Conservation (phyloP, 83 land plant species). For the Thuja plicata region DNA sequence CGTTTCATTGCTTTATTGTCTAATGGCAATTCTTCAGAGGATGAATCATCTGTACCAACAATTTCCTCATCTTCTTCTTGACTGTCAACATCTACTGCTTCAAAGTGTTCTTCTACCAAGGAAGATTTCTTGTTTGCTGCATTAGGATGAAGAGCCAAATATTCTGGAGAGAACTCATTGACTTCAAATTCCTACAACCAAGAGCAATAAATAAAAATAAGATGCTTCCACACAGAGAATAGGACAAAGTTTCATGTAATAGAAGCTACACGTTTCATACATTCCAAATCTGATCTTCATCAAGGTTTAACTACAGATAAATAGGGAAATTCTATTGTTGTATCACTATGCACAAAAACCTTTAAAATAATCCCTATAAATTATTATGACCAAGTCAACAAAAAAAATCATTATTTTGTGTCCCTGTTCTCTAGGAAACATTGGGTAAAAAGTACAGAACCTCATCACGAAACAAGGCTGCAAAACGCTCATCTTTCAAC, state of each 20-base stretch:
- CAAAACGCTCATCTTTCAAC: conserved; percentile 82
- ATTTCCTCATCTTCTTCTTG: conserved; percentile 28
- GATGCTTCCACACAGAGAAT: not conserved
- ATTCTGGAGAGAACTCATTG: conserved; percentile 74
- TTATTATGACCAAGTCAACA: not conserved
- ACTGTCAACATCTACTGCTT: conserved; percentile 44
- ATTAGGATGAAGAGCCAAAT: conserved; percentile 71
- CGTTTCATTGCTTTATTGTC: conserved; percentile 21
- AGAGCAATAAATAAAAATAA: not conserved
- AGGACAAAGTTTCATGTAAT: not conserved
- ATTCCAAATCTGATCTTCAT: not conserved
- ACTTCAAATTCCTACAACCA: conserved; percentile 77
- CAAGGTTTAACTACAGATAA: too few relatives aligned
- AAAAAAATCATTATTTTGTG: not conserved
- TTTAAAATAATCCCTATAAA: not conserved
- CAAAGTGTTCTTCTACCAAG: conserved; percentile 85
- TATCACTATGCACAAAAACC: not conserved
- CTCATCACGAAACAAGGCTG: conserved; percentile 72
- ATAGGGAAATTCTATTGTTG: not conserved
- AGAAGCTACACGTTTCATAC: not conserved
- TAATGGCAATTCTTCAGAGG: conserved; percentile 16
- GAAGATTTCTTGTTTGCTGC: conserved; percentile 59
- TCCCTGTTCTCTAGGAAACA: not conserved
- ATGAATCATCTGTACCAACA: conserved; percentile 41
- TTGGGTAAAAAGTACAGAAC: conserved; percentile 29